phyloP scores from a whole-genome alignment of 208 protist genomes.

The Strigomonas culicis region DNA sequence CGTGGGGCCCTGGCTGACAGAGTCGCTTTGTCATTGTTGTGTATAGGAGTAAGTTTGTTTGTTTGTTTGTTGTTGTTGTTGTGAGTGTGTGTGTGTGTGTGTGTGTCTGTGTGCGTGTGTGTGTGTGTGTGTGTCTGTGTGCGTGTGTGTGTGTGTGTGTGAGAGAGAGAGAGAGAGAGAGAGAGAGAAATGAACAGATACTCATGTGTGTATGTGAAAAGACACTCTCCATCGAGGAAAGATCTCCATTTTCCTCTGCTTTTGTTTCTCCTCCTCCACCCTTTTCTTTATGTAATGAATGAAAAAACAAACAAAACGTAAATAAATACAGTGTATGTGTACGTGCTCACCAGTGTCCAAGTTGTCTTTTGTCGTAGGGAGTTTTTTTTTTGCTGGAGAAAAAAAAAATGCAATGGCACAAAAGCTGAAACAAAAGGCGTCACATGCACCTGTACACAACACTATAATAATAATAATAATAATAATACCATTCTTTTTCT shows the following conservation, averaged over 20 bases:
- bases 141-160: conserved; percentile 12
- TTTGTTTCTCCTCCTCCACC: not conserved
- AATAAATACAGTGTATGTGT: no score
- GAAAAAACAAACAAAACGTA: not conserved
- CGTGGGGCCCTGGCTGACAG: no score
- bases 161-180: not conserved
- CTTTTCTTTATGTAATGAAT: not conserved
- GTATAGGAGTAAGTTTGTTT: no score
- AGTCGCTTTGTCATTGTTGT: no score
- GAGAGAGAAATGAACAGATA: conserved; percentile 11
- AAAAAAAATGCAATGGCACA: conserved; percentile 9
- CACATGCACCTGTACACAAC: not conserved
- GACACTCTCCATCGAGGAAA: not conserved
- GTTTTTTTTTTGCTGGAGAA: conserved; percentile 8
- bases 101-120: not conserved
- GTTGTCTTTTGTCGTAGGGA: no score
- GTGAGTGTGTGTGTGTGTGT: no score
- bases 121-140: not conserved
- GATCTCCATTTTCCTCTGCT: not conserved
- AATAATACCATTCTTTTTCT: not conserved
- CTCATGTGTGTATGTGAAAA: not conserved
- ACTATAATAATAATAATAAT: not conserved
- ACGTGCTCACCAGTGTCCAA: no score
- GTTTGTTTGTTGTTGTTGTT: no score
- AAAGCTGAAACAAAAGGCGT: not conserved